These are phyloP conservation scores for Vitis hybrid DNA, from an alignment of 177 flowering plant species.

Conservation along the genomic window DNA sequence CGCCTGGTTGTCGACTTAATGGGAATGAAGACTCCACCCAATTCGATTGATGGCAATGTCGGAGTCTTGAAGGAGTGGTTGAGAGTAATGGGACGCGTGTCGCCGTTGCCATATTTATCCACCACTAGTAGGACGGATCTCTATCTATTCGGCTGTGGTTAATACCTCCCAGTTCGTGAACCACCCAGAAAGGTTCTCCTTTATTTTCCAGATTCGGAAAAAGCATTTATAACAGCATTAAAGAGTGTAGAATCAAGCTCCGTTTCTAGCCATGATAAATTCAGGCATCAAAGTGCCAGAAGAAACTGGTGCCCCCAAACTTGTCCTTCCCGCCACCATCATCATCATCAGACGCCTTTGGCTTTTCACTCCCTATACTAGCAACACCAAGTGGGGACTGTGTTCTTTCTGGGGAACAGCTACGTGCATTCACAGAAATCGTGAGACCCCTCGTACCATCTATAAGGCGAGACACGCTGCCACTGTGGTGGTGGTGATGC, in stretches of 20 bases:
- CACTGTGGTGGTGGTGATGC: too few species aligned
- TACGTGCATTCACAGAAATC: too few species aligned
- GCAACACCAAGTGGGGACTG: too few species aligned
- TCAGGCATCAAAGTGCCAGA: constrained; percentile 17
- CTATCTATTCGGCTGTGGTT: constrained; percentile 11
- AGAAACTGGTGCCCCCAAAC: constrained; percentile 12
- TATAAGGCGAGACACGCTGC: too few species aligned
- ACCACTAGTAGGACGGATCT: not conserved
- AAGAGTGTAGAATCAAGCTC: too few species aligned
- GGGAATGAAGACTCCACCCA: constrained; percentile 1
- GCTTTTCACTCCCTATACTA: too few species aligned
- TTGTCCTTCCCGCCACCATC: too few species aligned
- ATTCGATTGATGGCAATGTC: constrained; percentile 8
- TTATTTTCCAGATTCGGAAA: too few species aligned
- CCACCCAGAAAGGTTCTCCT: not conserved
- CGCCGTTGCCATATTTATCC: constrained; percentile 27
- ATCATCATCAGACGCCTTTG: not conserved
- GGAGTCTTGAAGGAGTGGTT: not conserved
- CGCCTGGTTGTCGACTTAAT: not conserved
- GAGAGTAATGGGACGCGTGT: constrained; percentile 41
- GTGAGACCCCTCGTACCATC: too few species aligned
- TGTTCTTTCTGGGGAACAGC: too few species aligned
- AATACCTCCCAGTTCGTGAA: not conserved
- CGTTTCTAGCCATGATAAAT: constrained; percentile 16
- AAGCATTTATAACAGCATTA: too few species aligned